These are phyloP conservation scores for Arctostaphylos glauca DNA, from an alignment of 148 eudicot species.

Conservation along the genomic window DNA sequence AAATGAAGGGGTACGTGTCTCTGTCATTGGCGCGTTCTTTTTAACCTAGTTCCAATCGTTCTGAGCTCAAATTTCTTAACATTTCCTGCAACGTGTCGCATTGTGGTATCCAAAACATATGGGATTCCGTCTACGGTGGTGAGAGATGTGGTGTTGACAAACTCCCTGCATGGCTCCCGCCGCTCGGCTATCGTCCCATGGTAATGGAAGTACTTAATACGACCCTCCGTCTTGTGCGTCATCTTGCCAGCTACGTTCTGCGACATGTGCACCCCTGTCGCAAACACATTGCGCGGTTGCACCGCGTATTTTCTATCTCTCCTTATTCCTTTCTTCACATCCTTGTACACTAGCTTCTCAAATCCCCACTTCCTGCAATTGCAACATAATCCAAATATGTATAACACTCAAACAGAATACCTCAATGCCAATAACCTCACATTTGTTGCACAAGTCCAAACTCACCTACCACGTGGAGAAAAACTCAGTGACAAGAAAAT, in stretches of 20 bases:
- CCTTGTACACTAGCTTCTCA: conserved; percentile 75
- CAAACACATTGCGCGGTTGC: conserved; percentile 68
- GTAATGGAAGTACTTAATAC: conserved; percentile 69
- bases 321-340: conserved; percentile 52
- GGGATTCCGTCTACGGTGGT: conserved; percentile 37
- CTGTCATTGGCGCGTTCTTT: conserved; percentile 46
- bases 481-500: too few relatives aligned
- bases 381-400: neutral
- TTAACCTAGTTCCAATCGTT: conserved; percentile 54
- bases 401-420: neutral
- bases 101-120: conserved; percentile 42
- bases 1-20: neutral
- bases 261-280: conserved; percentile 84
- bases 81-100: conserved; percentile 43
- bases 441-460: neutral
- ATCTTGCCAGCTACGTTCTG: conserved; percentile 57
- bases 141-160: conserved; percentile 33
- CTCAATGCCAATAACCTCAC: neutral
- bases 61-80: conserved; percentile 64
- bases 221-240: conserved; percentile 44
- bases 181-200: conserved; percentile 68
- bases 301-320: conserved; percentile 77
- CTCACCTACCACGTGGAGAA: too few relatives aligned
- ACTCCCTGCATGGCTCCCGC: conserved; percentile 56
- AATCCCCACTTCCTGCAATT: conserved; percentile 76